Evolutionary conservation across 129 eudicot genomes (phyloP).

Genomic region (Mikania micrantha): DNA sequence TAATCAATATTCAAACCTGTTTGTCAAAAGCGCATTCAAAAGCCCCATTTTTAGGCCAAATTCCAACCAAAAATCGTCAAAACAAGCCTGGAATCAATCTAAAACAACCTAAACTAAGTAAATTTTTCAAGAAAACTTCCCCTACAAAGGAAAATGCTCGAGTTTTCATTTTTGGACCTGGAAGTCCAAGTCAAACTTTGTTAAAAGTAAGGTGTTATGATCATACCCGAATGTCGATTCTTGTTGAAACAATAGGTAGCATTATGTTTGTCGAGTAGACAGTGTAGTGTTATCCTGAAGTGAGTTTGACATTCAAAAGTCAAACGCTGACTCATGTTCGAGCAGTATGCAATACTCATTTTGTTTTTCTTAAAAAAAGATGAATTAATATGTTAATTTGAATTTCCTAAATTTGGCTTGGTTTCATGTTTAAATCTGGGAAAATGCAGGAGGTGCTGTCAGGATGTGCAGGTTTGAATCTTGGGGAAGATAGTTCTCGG

Average conservation of each 20-base stretch:
- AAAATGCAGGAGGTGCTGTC: constrained; percentile 37
- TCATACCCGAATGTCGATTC: not conserved
- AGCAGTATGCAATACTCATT: not conserved
- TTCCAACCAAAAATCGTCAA: too few species aligned
- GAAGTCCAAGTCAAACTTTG: not conserved
- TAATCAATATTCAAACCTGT: too few species aligned
- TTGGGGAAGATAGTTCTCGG: constrained; percentile 35
- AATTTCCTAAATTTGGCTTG: not conserved
- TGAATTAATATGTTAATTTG: not conserved
- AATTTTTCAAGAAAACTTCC: not conserved
- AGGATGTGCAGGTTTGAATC: constrained; percentile 40
- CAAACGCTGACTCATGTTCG: not conserved
- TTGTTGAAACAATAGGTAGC: not conserved
- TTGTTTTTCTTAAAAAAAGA: not conserved
- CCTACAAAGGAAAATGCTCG: not conserved
- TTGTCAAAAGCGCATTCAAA: too few species aligned
- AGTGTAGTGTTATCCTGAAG: not conserved
- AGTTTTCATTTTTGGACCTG: not conserved
- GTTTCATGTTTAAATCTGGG: constrained; percentile 10
- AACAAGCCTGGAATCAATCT: not conserved
- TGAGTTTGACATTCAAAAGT: not conserved
- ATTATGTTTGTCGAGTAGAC: not conserved
- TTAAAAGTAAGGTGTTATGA: not conserved
- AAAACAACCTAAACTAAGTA: not conserved
- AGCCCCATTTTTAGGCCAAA: too few species aligned